These are phyloP conservation scores for Suhomyces faveliae DNA, from an alignment of 805 yeast genomes.

Conservation along the genomic window DNA sequence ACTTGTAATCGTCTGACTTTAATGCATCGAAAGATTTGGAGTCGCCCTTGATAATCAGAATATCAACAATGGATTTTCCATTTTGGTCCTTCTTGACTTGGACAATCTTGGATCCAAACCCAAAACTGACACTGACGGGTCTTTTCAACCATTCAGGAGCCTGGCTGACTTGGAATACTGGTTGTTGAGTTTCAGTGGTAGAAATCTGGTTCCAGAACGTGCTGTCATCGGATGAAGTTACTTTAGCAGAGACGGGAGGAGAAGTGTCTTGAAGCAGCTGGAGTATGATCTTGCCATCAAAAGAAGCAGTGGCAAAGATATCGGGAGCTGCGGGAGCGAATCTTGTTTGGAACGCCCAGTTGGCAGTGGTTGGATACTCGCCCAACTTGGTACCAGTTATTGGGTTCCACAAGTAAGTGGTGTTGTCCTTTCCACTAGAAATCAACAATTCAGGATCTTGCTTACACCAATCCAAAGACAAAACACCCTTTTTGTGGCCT, in stretches of 20 bases:
- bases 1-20: conserved; percentile 49
- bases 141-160: conserved; percentile 88
- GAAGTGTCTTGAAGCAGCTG: conserved; percentile 89
- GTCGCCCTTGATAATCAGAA: conserved; percentile 40
- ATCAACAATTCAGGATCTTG: conserved; percentile 76
- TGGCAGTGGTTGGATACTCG: conserved; percentile 86
- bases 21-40: conserved; percentile 56
- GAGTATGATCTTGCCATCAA: conserved; percentile 76
- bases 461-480: conserved; percentile 91
- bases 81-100: conserved; percentile 43
- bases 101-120: conserved; percentile 90
- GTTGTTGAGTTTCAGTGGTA: conserved; percentile 66
- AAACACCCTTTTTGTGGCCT: conserved; percentile 86
- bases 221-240: conserved; percentile 51
- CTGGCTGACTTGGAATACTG: conserved; percentile 67
- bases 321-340: conserved; percentile 92
- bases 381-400: conserved; percentile 68
- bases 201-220: conserved; percentile 86
- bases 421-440: conserved; percentile 91
- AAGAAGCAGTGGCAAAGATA: conserved; percentile 81
- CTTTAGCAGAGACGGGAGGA: conserved; percentile 49
- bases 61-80: conserved; percentile 41
- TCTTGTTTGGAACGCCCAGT: conserved; percentile 88
- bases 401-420: conserved; percentile 90
- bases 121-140: conserved; percentile 76